Conservation (phyloP, 1,284 basidiomycete genomes). For the Xerocomus minutiporus region DNA sequence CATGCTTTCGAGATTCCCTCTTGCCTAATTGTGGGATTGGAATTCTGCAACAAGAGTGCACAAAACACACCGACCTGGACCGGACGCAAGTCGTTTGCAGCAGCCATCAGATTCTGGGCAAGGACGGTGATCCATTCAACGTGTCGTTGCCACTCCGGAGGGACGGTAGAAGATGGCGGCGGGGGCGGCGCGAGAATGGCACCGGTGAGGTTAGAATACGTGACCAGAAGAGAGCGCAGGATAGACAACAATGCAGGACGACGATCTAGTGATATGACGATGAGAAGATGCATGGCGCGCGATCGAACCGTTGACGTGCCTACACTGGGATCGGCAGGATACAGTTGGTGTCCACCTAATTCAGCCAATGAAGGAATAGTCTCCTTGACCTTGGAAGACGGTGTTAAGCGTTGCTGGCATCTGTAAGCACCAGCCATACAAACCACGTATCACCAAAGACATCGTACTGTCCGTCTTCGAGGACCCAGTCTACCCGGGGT, state of each 20-base stretch:
- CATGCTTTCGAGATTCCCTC: constrained; percentile 70
- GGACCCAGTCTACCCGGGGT: constrained; percentile 77
- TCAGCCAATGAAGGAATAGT: constrained; percentile 69
- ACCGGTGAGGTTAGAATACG: constrained; percentile 62
- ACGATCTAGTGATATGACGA: constrained; percentile 45
- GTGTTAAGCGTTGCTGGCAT: constrained; percentile 12
- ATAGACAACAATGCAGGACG: constrained; percentile 65
- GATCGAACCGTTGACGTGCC: constrained; percentile 39
- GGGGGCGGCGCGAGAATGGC: constrained; percentile 62
- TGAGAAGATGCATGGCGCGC: constrained; percentile 6
- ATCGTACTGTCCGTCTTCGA: constrained; percentile 65
- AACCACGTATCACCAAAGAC: constrained; percentile 80
- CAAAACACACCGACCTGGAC: constrained; percentile 51
- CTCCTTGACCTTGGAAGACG: constrained; percentile 58
- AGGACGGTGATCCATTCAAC: constrained; percentile 72
- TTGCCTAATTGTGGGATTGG: constrained; percentile 43
- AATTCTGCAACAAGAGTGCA: constrained; percentile 1
- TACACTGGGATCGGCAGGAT: constrained; percentile 61
- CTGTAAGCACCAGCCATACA: constrained; percentile 43
- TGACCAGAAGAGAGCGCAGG: constrained; percentile 63
- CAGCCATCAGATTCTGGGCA: constrained; percentile 77
- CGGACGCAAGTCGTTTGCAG: constrained; percentile 75
- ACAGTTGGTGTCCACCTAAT: constrained; percentile 65
- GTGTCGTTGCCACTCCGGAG: constrained; percentile 66
- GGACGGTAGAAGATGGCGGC: constrained; percentile 39